Base-by-base conservation (phyloP, 345 rosid species). In the Garcia nutans region DNA sequence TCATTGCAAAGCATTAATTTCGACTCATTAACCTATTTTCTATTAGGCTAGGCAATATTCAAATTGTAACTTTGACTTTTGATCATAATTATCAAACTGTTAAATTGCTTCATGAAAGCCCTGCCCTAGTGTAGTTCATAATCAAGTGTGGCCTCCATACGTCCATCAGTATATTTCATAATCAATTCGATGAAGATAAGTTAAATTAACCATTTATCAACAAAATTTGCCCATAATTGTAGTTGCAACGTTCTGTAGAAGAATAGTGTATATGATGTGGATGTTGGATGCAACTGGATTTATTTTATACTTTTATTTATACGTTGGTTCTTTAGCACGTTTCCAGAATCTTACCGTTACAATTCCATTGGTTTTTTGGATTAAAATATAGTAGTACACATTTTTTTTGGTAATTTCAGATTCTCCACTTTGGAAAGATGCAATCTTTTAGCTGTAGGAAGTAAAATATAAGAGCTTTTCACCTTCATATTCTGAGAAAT, bases 331-430 rank as follows among this genome's bases (percentile, higher is more conserved):
- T 19, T 72, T 68, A 68, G 41, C 71, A 50, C 71, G 70, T 63
- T 79, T 28, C 4, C 4, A 42, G 85, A 85, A 82, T 80, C 79
- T 70, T 61, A 13, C 73, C 22, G 74, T 70, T 74, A 50, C 59
- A 24, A 62, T 56, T 72, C 84, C 76, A 75, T 64, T 84, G 50
- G 23, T 74, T 24, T 70, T 79, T 69, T 19, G 42, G 68, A 73
- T 78, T 37, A 68, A n/a, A 15, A 47, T 49, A 59, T 44, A 31
- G 26, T 16, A 12, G 13, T 57, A 59, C 42, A 24, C 16, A 23
- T 63, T 55, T 60, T 83, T 74, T 72, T 74, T 70, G 45, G 67
- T 13, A 77, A 57, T 55, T 73, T 73, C 71, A n/a, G 55, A 65
- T 62, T 5, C 81, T 47, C 79, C 60, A 81, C 61, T 77, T 60